Evolutionary conservation across 768 basidiomycete genomes (phyloP).

Genomic region (Trametes cingulata): DNA sequence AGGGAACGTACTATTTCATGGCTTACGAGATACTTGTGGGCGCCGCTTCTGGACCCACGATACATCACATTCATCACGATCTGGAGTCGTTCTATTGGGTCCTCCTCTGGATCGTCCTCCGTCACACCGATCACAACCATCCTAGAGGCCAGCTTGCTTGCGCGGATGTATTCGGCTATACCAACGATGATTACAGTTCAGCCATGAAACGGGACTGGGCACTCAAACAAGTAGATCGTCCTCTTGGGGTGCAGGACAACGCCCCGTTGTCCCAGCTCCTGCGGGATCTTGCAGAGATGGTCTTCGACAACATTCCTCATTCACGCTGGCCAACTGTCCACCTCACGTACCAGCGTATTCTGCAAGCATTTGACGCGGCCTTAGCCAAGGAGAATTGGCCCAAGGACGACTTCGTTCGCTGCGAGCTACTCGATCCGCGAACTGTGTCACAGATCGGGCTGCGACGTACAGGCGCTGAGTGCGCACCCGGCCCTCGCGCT

Average conservation of each 20-base stretch:
- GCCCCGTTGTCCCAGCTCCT: neutral
- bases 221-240: too few relatives aligned
- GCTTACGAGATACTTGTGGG: neutral
- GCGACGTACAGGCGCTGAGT: too few relatives aligned
- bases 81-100: conserved; percentile 15
- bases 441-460: too few relatives aligned
- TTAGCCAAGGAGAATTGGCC: neutral
- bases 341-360: neutral
- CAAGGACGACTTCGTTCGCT: neutral
- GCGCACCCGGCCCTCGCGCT: too few relatives aligned
- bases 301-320: neutral
- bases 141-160: neutral
- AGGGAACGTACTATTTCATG: conserved; percentile 11
- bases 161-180: neutral
- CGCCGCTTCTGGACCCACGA: neutral
- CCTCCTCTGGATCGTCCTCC: conserved; percentile 13
- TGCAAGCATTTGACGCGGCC: neutral
- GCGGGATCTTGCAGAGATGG: neutral
- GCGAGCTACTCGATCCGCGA: neutral
- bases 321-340: neutral
- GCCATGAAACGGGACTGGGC: too few relatives aligned
- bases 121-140: conserved; percentile 1
- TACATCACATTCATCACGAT: neutral
- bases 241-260: neutral
- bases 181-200: too few relatives aligned